phyloP scores from a whole-genome alignment of 257 asterid species.

The Dorcoceras hygrometricum region DNA sequence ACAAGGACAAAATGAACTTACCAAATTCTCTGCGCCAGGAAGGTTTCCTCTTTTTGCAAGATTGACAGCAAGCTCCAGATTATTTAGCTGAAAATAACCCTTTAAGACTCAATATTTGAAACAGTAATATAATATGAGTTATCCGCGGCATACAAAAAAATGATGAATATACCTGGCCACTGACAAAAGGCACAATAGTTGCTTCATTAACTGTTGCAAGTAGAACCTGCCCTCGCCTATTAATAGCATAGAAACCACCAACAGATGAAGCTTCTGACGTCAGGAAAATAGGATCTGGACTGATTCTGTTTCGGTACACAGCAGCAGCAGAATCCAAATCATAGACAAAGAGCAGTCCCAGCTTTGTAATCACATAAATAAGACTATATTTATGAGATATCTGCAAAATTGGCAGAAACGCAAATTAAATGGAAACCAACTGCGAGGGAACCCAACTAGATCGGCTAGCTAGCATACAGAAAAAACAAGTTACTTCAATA shows the following conservation, averaged over 20 bases:
- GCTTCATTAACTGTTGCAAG: conserved; percentile 93
- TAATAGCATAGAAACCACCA: conserved; percentile 91
- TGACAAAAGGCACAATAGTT: conserved; percentile 82
- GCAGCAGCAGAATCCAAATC: conserved; percentile 78
- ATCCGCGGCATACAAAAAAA: conserved; percentile 9
- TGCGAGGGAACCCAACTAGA: neutral
- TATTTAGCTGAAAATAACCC: conserved; percentile 56
- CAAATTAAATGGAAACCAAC: conserved; percentile 19
- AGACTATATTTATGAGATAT: conserved; percentile 66
- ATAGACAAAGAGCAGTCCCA: conserved; percentile 67
- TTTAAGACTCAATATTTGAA: conserved; percentile 23
- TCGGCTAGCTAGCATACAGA: neutral
- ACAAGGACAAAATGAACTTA: conserved; percentile 30
- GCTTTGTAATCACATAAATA: conserved; percentile 64
- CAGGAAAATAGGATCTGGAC: conserved; percentile 92
- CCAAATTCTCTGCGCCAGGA: conserved; percentile 97
- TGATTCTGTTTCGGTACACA: conserved; percentile 86
- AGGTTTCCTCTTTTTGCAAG: conserved; percentile 96
- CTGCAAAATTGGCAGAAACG: conserved; percentile 40
- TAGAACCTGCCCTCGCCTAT: conserved; percentile 91
- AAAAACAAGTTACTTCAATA: conserved; percentile 11
- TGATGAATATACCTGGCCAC: conserved; percentile 74
- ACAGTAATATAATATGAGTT: neutral
- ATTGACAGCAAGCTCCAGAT: conserved; percentile 94
- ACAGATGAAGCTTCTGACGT: conserved; percentile 84